phyloP scores from a whole-genome alignment of 2,329 filamentous ascomycete species.

The Neodidymelliopsis sp. region DNA sequence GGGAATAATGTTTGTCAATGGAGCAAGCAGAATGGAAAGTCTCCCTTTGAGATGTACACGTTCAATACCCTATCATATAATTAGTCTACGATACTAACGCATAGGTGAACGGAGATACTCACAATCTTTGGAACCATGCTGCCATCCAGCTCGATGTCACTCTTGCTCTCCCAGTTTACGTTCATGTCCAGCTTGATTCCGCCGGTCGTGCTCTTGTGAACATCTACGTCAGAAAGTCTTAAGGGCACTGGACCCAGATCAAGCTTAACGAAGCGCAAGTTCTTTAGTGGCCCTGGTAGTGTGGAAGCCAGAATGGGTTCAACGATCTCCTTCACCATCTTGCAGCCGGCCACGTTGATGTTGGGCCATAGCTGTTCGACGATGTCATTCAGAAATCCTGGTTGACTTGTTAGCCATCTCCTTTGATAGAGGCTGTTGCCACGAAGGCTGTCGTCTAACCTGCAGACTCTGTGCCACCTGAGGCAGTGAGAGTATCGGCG shows the following conservation, averaged over 20 bases:
- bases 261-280: slow-evolving; percentile 56
- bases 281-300: slow-evolving; percentile 55
- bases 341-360: slow-evolving; percentile 54
- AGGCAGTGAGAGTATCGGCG: slow-evolving; percentile 51
- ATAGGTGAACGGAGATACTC: neutral
- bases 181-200: slow-evolving; percentile 61
- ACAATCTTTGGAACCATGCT: slow-evolving; percentile 56
- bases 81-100: neutral
- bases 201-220: slow-evolving; percentile 54
- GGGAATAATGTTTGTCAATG: slow-evolving; percentile 56
- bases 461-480: slow-evolving; percentile 52
- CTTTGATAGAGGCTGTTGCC: neutral
- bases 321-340: slow-evolving; percentile 57
- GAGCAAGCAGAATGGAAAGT: slow-evolving; percentile 55
- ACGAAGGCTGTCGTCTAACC: slow-evolving; percentile 28
- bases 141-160: slow-evolving; percentile 58
- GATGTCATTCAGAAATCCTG: slow-evolving; percentile 59
- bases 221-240: slow-evolving; percentile 52
- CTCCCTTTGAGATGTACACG: slow-evolving; percentile 55
- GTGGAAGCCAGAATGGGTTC: slow-evolving; percentile 58
- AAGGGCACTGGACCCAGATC: slow-evolving; percentile 56
- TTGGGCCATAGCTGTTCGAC: slow-evolving; percentile 60
- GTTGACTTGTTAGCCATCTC: neutral
- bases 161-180: slow-evolving; percentile 56
- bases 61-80: slow-evolving; percentile 52